A percentile compares a stretch with the other conserved stretches of the same genome.
These are phyloP conservation scores for Chlamydomonas schloesseri DNA, from an alignment of 139 green algal genomes.

Conservation along the genomic window DNA sequence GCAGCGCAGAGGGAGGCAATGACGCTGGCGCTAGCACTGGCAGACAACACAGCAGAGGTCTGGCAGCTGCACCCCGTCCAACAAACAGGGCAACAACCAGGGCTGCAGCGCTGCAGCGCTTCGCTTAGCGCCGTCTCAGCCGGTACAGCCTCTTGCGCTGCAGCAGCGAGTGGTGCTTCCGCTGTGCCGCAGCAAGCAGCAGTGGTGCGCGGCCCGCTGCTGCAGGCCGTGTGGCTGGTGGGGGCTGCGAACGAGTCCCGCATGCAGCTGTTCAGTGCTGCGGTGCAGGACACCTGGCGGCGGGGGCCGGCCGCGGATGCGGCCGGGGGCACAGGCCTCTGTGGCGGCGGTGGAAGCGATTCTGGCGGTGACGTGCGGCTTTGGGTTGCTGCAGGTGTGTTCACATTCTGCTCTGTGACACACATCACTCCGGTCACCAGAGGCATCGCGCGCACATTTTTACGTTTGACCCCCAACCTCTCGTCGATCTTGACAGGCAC, in stretches of 20 bases:
- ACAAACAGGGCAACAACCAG: too few species aligned
- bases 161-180: too few species aligned
- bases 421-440: too few species aligned
- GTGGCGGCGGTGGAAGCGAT: background rate
- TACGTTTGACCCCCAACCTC: too few species aligned
- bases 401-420: too few species aligned
- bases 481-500: too few species aligned
- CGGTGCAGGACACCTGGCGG: background rate
- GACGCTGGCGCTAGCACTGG: conserved; percentile 7
- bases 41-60: conserved; percentile 30
- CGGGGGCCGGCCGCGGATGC: background rate
- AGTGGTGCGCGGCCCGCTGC: background rate
- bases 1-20: background rate
- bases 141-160: too few species aligned
- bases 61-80: conserved; percentile 17
- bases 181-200: too few species aligned
- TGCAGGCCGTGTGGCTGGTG: conserved; percentile 4
- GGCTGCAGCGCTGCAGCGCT: too few species aligned
- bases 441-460: too few species aligned
- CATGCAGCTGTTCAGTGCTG: conserved; percentile 24
- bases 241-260: background rate
- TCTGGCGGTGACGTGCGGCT: background rate
- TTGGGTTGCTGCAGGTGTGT: background rate
- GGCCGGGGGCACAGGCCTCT: too few species aligned
- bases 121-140: too few species aligned